Conservation (phyloP, 2,329 filamentous ascomycete species). For the Chaetomium olivaceum region DNA sequence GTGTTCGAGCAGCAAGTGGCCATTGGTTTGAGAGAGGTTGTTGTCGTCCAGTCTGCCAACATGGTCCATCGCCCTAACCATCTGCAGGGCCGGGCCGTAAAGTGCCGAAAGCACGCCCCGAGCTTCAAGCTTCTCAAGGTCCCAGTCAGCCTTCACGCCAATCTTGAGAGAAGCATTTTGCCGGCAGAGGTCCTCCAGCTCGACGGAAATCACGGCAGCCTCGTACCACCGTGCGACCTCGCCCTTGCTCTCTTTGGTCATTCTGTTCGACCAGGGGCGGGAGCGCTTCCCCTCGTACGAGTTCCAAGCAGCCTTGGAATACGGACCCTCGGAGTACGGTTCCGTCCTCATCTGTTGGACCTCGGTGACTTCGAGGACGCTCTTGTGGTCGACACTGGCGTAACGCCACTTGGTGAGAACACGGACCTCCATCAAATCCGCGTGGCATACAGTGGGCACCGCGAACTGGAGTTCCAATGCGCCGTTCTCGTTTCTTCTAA, state of each 20-base stretch:
- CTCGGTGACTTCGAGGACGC: slow-evolving; percentile 30
- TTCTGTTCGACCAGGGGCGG: background rate
- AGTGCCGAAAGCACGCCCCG: slow-evolving; percentile 29
- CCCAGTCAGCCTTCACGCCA: slow-evolving; percentile 36
- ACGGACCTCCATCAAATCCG: slow-evolving; percentile 20
- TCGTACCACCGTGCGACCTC: slow-evolving; percentile 37
- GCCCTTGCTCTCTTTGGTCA: slow-evolving; percentile 24
- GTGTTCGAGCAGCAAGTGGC: background rate
- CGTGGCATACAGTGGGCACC: background rate
- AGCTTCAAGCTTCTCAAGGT: slow-evolving; percentile 16
- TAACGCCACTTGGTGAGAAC: slow-evolving; percentile 30
- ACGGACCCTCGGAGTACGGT: background rate
- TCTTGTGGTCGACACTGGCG: slow-evolving; percentile 17
- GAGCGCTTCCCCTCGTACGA: slow-evolving; percentile 11
- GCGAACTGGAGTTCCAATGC: slow-evolving; percentile 14
- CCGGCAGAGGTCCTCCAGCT: slow-evolving; percentile 31
- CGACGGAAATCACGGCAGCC: slow-evolving; percentile 34
- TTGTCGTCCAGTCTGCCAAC: slow-evolving; percentile 33
- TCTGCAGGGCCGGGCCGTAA: slow-evolving; percentile 34
- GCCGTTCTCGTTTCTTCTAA: slow-evolving; percentile 7
- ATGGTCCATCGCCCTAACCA: slow-evolving; percentile 37
- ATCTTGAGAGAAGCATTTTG: slow-evolving; percentile 33
- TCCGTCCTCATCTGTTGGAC: slow-evolving; percentile 25
- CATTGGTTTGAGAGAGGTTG: background rate
- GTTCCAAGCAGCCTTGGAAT: background rate